Evolutionary conservation across 106 monocot species (phyloP), one percentile per base, ranked within the genome.

Genomic region (Dioscorea dumetorum): DNA sequence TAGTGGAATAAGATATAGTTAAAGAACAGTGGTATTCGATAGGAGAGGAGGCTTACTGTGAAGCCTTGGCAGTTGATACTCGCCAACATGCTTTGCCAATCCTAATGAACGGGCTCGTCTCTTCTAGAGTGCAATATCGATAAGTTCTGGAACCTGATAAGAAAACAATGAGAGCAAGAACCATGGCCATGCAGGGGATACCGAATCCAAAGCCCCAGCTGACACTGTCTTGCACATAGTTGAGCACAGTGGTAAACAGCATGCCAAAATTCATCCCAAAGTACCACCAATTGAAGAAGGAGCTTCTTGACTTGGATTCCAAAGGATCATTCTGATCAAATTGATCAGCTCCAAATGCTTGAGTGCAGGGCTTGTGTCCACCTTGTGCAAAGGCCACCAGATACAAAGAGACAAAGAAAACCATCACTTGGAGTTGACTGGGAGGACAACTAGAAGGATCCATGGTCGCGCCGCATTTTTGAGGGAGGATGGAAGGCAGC

Each of bases 281-380:
- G 50, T 76, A 67, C 75, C 75, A 81, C 75, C 80, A 75, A 61
- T 81, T 81, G 76, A 81, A 81, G 72, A 81, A 81, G 60, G 80
- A 70, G 56, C 67, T 72, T 31, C 60, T 70, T 8, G 71, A 74
- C 12, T 62, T 41, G 49, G 50, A 14, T 14, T 75, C 75, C 57
- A 14, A 21, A 0, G 62, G 75, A 28, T 81, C 67, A 20, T 57
- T 62, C 54, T 71, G 71, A 52, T 81, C 80, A 48, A 81, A 81
- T 32, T 81, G 75, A 24, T 81, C 80, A 0, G 80, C 80, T 10
- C 80, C 80, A 49, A 81, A 81, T 13, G 80, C 80, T 50, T 81
- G 75, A 24, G 72, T 67, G 41, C 75, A 81, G 0, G 80, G 75
- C 53, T 81, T 81, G 61, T 81, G 75, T 2, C 67, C 80, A 9